Base-by-base conservation (phyloP, 2,329 filamentous ascomycete species). In the Lanzia echinophila region DNA sequence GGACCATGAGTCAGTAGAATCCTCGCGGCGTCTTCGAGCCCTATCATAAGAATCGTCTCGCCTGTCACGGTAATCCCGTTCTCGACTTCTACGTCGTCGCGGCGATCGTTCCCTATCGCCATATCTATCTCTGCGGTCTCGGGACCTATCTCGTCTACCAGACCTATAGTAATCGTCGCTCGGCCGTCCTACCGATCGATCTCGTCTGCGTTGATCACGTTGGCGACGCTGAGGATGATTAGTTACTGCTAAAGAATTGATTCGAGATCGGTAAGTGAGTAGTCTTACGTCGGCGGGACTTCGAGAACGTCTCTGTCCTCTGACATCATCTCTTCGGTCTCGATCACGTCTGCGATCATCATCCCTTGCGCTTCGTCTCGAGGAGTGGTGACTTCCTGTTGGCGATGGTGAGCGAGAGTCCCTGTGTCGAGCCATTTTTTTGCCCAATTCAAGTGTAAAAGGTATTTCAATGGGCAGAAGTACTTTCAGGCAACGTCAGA, bases 321-420 rank as follows among this genome's bases (percentile, higher is more conserved):
- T 73, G 47, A 70, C 70, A 67, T 78, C 76, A 65, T 79, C 77
- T 62, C 75, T 72, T 41, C 76, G 70, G 62, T 71, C 75, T 66
- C 73, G 72, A 62, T 79, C 77, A 64, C 74, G 70, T 59, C 76
- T 73, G 64, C 75, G 71, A 68, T 79, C 65, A 51, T 70, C 67
- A 33, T 71, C 78, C 71, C 76, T 74, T 65, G 75, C 74, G 65
- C 65, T 72, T 58, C 78, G 79, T 67, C 73, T 81, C 68, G 84
- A 82, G 72, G 83, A 84, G 72, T 81, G 79, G 70, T 87, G 84
- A 79, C 87, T 90, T 83, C 87, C 87, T 90, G 86, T 84, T 85
- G 87, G 87, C 84, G 86, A 90, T 88, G 88, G 88, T 91, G 88
- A 92, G 87, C 88, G 79, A 76, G 76, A 75, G 72, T 80, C 78